Percentiles rank a stretch among this genome's conserved stretches.
Evolutionary conservation across 176 grass and related monocot genomes (phyloP).

Genomic region (Tuctoria greenei): DNA sequence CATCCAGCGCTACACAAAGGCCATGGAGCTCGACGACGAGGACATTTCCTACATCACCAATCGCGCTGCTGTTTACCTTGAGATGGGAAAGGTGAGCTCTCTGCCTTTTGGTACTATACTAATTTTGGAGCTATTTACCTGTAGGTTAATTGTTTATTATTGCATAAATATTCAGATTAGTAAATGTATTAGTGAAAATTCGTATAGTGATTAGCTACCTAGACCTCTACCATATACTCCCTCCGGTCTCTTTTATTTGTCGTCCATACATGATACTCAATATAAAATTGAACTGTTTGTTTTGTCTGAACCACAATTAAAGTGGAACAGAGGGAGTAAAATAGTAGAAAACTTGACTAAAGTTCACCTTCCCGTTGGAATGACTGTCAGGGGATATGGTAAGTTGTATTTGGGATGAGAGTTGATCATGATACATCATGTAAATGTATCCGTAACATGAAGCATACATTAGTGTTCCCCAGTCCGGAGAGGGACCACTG

Average conservation of each 20-base stretch:
- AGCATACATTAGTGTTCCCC: neutral
- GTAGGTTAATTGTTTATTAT: neutral
- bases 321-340: neutral
- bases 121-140: neutral
- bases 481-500: slow-evolving; percentile 2
- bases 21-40: slow-evolving; percentile 73
- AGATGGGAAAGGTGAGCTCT: slow-evolving; percentile 82
- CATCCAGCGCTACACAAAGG: slow-evolving; percentile 79
- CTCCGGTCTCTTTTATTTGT: no score
- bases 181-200: neutral
- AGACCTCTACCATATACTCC: neutral
- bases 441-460: neutral
- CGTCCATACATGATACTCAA: no score
- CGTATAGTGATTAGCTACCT: neutral
- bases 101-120: neutral
- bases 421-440: slow-evolving; percentile 5
- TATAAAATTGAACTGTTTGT: no score
- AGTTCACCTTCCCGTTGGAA: neutral
- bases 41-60: slow-evolving; percentile 96
- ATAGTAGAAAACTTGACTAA: neutral
- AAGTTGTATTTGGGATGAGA: neutral
- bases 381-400: neutral
- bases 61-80: slow-evolving; percentile 84
- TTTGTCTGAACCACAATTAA: no score
- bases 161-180: neutral